Conservation (phyloP, 139 green algal species). For the Picochlorum sp. region DNA sequence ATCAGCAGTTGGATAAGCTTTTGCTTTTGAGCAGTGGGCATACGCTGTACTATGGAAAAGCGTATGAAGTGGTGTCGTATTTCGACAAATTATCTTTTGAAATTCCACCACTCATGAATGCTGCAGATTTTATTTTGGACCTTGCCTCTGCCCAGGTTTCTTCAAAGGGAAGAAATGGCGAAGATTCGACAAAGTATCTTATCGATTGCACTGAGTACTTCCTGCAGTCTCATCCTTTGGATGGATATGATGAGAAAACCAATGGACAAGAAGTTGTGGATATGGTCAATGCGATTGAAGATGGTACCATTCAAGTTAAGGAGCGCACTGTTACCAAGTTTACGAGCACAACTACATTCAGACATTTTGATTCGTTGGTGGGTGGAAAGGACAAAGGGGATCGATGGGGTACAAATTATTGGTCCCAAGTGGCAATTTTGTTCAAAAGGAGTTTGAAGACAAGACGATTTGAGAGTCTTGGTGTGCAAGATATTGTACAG, state of each 20-base stretch:
- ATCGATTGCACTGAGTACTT: conserved; percentile 23
- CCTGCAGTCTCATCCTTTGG: conserved; percentile 11
- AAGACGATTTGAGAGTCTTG: conserved; percentile 55
- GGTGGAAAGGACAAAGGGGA: conserved; percentile 5
- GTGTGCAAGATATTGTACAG: conserved; percentile 23
- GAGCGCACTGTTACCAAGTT: not conserved
- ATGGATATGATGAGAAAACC: conserved; percentile 14
- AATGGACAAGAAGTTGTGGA: not conserved
- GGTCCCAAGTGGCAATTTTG: conserved; percentile 37
- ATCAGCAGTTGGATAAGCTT: conserved; percentile 69
- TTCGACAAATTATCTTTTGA: conserved; percentile 47
- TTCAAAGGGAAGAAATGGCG: conserved; percentile 11
- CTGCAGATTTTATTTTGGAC: conserved; percentile 75
- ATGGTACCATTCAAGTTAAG: not conserved
- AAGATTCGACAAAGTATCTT: conserved; percentile 18
- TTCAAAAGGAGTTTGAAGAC: conserved; percentile 38
- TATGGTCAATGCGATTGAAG: not conserved
- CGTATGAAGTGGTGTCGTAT: conserved; percentile 44
- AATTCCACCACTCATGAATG: conserved; percentile 60
- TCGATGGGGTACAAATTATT: conserved; percentile 27
- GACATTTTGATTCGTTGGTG: not conserved
- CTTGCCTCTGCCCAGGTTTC: conserved; percentile 56
- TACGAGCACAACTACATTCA: not conserved
- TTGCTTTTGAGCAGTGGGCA: conserved; percentile 59
- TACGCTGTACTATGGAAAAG: conserved; percentile 72